Evolutionary conservation across 495 filamentous ascomycete species (phyloP).

Genomic region (Pyrenopolyporus hunteri): DNA sequence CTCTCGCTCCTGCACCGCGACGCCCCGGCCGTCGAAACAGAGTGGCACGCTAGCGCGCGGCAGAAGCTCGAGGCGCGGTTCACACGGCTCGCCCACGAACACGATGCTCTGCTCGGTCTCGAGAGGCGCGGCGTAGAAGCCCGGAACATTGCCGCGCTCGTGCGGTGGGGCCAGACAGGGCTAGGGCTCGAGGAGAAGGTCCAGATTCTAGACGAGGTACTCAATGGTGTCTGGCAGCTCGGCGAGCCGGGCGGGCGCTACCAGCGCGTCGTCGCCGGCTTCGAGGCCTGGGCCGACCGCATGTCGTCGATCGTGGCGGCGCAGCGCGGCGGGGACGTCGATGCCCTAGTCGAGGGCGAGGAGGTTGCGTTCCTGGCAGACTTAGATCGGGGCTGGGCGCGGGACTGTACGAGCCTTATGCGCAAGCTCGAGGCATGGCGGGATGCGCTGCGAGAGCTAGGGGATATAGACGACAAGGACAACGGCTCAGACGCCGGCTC

Average conservation of each 20-base stretch:
- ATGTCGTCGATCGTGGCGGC: slow-evolving; percentile 49
- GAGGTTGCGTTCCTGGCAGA: slow-evolving; percentile 49
- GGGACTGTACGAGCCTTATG: slow-evolving; percentile 48
- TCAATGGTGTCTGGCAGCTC: slow-evolving; percentile 57
- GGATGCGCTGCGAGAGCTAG: slow-evolving; percentile 44
- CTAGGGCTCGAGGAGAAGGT: slow-evolving; percentile 56
- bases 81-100: slow-evolving; percentile 41
- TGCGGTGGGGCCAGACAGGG: slow-evolving; percentile 41
- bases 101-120: slow-evolving; percentile 39
- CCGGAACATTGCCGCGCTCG: slow-evolving; percentile 47
- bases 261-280: slow-evolving; percentile 51
- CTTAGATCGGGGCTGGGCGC: slow-evolving; percentile 51
- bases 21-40: slow-evolving; percentile 38
- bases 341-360: slow-evolving; percentile 29
- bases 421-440: slow-evolving; percentile 54
- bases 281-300: slow-evolving; percentile 57
- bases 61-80: slow-evolving; percentile 50
- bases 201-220: slow-evolving; percentile 56
- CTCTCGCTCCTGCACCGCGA: slow-evolving; percentile 69
- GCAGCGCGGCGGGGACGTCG: slow-evolving; percentile 39
- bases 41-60: slow-evolving; percentile 58
- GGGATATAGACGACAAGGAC: slow-evolving; percentile 18
- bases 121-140: slow-evolving; percentile 46
- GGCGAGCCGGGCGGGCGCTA: slow-evolving; percentile 58
- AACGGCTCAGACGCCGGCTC: slow-evolving; percentile 27